Evolutionary conservation across 192 early-diverging fungal species (phyloP), one percentile per base, ranked within the genome.

Genomic region (Phlyctochytrium arcticum): DNA sequence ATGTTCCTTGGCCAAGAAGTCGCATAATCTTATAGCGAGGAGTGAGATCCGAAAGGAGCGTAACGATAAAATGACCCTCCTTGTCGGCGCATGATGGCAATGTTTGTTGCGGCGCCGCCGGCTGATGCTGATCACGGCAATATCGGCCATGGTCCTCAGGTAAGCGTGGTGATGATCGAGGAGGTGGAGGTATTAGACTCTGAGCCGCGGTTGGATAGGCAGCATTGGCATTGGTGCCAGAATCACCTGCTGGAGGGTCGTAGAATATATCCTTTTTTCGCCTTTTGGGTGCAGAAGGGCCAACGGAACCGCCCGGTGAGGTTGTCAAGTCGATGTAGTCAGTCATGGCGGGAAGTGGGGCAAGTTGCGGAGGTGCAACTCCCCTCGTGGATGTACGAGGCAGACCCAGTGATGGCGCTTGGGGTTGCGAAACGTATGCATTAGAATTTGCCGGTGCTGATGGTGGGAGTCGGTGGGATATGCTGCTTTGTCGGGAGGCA

Each of bases 1-100:
- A 98, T 2, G 96, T 98, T 9, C 96, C 96, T 74, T 97, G 94
- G 4, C 96, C 96, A 27, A 98, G 77, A 36, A 93, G 75, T 10
- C 87, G 78, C 48, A 90, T 76, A 62, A 98, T 96, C 67, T 82
- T 82, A 67, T 90, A 96, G 83, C 91, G 80, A 54, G 77, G 57
- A 6, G 85, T 92, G 42, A 96, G 81, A 67, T 89, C 85, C 39
- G 87, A 81, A 31, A 83, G 81, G 0, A 80, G 80, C 10, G 80
- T 79, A 21, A 96, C 86, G 75, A 92, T 89, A 60, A 90, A 96
- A 76, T 94, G 91, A 3, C 94, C 94, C n/a, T 96, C 92, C 57
- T 91, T 88, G 71, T 94, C 92, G 65, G 93, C 92, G 72, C 87
- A 90, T 10, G 71, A 49, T 29, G 49, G 48, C 26, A 53, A 23